Evolutionary conservation across 2,329 filamentous ascomycete genomes (phyloP), one percentile per base, ranked within the genome.

Genomic region (Verticillium isaacii): DNA sequence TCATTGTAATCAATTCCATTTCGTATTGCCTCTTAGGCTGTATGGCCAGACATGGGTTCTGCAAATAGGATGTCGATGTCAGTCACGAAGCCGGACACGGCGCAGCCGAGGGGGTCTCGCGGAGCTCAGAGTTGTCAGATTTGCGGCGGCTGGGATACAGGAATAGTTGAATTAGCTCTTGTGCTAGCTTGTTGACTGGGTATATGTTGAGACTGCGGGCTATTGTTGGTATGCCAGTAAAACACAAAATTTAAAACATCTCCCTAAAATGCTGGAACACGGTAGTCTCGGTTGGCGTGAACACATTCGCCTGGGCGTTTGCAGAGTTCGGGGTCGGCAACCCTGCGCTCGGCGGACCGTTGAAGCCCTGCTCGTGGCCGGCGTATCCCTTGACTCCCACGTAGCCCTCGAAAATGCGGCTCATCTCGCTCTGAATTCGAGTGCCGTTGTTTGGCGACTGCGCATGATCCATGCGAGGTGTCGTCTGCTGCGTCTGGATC

Each of bases 401-500:
- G 57, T 77, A 78, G 39, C 72, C 72, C 61, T 78, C 75, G 41
- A 76, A 77, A 19, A 80, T 77, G 1, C 78, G 77, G 14, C 78
- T 81, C 79, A 86, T 83, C 67, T 86, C 84, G 25, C 67, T 80
- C 61, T 83, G 82, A 41, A 86, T 78, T 65, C 77, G 77, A 32
- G 76, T 65, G 5, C 83, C 83, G 32, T 85, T 85, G 52, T 69
- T 62, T 1, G 63, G 60, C 23, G 57, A 52, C 32, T n/a, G 17
- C 15, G 34, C 29, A 32, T 37, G 36, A 2, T 66, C 62, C 52
- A 63, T 41, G 8, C 17, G 39, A 9, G 64, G 37, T 4, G 57
- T 59, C n/a, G 37, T 41, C 25, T 64, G 65, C 56, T 55, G 45
- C 57, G 64, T 59, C n/a, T 39, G 37, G 14, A 58, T 23, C 25